A percentile compares a stretch with the other conserved stretches of the same genome.
These are phyloP conservation scores for Haplographium delicatum DNA, from an alignment of 495 filamentous ascomycete species.

Conservation along the genomic window DNA sequence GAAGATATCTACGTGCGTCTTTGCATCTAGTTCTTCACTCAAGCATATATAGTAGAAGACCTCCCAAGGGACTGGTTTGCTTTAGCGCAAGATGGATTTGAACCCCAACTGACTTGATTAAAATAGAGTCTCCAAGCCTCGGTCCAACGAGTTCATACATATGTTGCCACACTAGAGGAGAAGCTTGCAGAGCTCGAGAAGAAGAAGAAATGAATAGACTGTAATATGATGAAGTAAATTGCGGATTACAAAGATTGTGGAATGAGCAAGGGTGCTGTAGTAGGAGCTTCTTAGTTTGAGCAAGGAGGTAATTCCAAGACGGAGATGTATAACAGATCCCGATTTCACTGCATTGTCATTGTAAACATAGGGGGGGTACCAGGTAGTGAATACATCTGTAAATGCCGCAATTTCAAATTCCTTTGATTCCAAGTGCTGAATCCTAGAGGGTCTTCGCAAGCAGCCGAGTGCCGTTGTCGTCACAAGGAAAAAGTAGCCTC, in stretches of 20 bases:
- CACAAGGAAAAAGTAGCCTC: too few relatives aligned
- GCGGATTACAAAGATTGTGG: not conserved
- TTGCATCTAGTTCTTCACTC: conserved; percentile 14
- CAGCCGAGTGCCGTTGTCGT: too few relatives aligned
- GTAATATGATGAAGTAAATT: not conserved
- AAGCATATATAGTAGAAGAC: conserved; percentile 13
- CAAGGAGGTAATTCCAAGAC: not conserved
- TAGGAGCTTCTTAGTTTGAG: not conserved
- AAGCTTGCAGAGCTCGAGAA: conserved; percentile 67
- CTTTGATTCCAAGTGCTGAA: too few relatives aligned
- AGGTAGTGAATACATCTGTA: not conserved
- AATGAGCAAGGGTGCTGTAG: not conserved
- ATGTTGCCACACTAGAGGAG: conserved; percentile 75
- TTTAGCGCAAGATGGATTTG: conserved; percentile 1
- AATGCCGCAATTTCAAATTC: not conserved
- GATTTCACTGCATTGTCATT: conserved; percentile 2
- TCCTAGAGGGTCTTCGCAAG: too few relatives aligned
- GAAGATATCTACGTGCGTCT: conserved; percentile 91
- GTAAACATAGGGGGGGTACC: conserved; percentile 7
- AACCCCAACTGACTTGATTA: not conserved
- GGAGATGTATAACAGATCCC: conserved; percentile 10
- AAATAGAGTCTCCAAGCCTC: conserved; percentile 78
- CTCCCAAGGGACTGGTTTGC: conserved; percentile 6
- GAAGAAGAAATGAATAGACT: conserved; percentile 42
- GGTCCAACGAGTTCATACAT: conserved; percentile 77